phyloP scores from a whole-genome alignment of 495 filamentous ascomycete species.

The Terfezia boudieri region DNA sequence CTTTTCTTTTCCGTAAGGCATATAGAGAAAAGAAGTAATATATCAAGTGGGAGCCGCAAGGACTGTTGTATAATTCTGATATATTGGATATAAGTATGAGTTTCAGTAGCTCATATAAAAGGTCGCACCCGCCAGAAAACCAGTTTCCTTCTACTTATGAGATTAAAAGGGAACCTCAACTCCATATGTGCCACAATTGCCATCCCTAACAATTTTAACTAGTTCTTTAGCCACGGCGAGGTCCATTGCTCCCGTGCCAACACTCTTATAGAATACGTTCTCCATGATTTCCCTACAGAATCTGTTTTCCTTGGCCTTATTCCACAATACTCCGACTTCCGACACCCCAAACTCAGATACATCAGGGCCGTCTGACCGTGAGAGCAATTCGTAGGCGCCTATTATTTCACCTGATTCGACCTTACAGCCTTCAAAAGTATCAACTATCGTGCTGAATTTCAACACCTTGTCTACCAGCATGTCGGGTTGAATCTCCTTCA shows the following conservation, averaged over 20 bases:
- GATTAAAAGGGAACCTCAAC: neutral
- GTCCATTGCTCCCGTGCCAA: constrained; percentile 65
- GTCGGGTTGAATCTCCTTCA: constrained; percentile 65
- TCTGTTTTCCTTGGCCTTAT: constrained; percentile 29
- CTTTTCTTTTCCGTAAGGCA: too few relatives aligned
- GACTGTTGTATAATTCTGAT: too few relatives aligned
- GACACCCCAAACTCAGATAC: constrained; percentile 35
- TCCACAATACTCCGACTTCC: constrained; percentile 33
- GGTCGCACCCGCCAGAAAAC: too few relatives aligned
- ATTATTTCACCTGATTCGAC: constrained; percentile 80
- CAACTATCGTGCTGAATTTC: constrained; percentile 44
- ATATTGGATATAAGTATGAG: too few relatives aligned
- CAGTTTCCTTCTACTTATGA: too few relatives aligned
- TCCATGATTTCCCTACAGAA: constrained; percentile 51
- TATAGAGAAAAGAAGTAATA: too few relatives aligned
- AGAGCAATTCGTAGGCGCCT: constrained; percentile 22
- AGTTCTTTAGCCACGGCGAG: constrained; percentile 53
- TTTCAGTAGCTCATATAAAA: too few relatives aligned
- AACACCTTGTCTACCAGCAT: constrained; percentile 49
- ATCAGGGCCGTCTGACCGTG: neutral
- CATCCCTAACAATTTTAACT: constrained; percentile 43
- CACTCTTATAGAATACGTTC: constrained; percentile 73
- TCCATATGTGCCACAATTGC: neutral
- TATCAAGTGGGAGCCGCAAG: too few relatives aligned
- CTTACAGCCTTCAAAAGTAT: constrained; percentile 55